Conservation (phyloP, 129 eudicot genomes). For the Escallonia rubra region DNA sequence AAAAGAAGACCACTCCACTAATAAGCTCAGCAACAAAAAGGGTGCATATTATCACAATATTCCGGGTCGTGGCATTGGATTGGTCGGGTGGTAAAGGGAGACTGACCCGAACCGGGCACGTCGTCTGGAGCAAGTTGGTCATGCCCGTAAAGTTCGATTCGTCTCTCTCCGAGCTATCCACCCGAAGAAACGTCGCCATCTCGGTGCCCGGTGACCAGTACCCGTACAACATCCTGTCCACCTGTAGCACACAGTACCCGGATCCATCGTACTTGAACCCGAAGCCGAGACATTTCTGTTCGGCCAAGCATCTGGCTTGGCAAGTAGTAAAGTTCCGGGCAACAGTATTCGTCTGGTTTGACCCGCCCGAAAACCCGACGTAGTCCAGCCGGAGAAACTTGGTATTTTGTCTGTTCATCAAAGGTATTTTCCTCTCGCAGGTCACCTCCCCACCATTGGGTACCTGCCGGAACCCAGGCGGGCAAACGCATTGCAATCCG, state of each 20-base stretch:
- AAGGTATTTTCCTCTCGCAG: slow-evolving; percentile 28
- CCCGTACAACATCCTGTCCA: slow-evolving; percentile 46
- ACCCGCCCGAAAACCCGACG: slow-evolving; percentile 59
- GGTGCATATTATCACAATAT: slow-evolving; percentile 60
- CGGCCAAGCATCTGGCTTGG: slow-evolving; percentile 32
- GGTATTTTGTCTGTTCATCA: slow-evolving; percentile 2
- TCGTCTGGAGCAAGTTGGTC: slow-evolving; percentile 52
- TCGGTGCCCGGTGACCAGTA: slow-evolving; percentile 75
- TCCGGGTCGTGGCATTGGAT: slow-evolving; percentile 58
- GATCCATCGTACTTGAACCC: slow-evolving; percentile 59
- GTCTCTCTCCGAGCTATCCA: slow-evolving; percentile 45
- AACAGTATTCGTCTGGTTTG: slow-evolving; percentile 19
- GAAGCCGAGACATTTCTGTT: slow-evolving; percentile 54
- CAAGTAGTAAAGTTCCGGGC: slow-evolving; percentile 42
- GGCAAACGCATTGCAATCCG: slow-evolving; percentile 58
- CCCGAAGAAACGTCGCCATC: slow-evolving; percentile 48
- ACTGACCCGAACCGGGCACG: slow-evolving; percentile 63
- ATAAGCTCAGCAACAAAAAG: slow-evolving; percentile 77
- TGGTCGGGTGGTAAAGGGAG: slow-evolving; percentile 68
- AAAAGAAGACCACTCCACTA: slow-evolving; percentile 73
- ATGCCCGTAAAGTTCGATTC: slow-evolving; percentile 49
- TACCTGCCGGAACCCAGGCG: slow-evolving; percentile 49
- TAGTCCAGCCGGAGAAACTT: slow-evolving; percentile 69
- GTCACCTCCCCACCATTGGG: slow-evolving; percentile 9
- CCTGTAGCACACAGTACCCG: slow-evolving; percentile 42